Evolutionary conservation across 1,284 basidiomycete genomes (phyloP).

Genomic region (Rhizoctonia solani): DNA sequence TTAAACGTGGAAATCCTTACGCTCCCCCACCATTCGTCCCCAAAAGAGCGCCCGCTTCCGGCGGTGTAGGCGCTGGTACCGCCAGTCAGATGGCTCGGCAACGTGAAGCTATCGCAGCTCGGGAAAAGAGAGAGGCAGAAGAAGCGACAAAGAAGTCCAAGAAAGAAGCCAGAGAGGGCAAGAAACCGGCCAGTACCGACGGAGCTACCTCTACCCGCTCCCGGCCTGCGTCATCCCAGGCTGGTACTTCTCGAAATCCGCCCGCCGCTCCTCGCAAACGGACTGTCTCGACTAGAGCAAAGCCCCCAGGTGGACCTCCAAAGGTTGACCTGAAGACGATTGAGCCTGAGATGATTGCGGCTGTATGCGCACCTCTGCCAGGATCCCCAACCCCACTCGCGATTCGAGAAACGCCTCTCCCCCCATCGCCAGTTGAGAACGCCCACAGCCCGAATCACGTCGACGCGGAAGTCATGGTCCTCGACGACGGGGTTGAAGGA

Average conservation of each 20-base stretch:
- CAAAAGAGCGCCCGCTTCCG: slow-evolving; percentile 2
- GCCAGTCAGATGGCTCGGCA: slow-evolving; percentile 29
- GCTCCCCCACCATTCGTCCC: slow-evolving; percentile 27
- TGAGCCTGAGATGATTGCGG: slow-evolving; percentile 16
- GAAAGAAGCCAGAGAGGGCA: background rate
- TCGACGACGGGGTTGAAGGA: background rate
- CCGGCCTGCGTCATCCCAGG: background rate
- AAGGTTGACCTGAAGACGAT: slow-evolving; percentile 18
- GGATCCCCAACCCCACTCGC: slow-evolving; percentile 13
- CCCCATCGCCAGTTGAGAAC: background rate
- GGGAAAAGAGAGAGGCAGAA: slow-evolving; percentile 21
- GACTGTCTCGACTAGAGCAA: background rate
- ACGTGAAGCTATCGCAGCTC: slow-evolving; percentile 23
- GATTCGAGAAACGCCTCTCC: background rate
- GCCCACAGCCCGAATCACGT: background rate
- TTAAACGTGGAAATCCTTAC: slow-evolving; percentile 23
- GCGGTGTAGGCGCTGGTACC: slow-evolving; percentile 14
- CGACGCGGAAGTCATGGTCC: background rate
- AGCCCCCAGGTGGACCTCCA: background rate
- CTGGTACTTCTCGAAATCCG: background rate
- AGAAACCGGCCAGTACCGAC: background rate
- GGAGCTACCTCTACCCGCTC: background rate
- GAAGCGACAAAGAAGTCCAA: slow-evolving; percentile 19
- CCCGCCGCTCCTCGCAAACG: slow-evolving; percentile 17
- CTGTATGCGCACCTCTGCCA: slow-evolving; percentile 6